Evolutionary conservation across 2,329 filamentous ascomycete species (phyloP).

Genomic region (Talaromyces sp.): DNA sequence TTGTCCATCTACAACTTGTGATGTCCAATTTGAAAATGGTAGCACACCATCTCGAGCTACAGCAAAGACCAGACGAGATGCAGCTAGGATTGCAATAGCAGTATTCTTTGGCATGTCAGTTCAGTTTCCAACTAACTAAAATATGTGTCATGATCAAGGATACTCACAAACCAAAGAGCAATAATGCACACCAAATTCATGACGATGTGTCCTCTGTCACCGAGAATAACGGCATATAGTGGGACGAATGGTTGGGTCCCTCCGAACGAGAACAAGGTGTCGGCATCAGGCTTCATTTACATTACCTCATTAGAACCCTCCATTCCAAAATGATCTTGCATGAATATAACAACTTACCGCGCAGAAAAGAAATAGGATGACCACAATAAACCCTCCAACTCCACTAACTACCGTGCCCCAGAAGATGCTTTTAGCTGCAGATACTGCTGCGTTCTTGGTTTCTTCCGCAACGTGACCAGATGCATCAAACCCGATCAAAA

Average conservation of each 20-base stretch:
- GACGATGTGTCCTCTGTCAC: neutral
- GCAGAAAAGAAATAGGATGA: neutral
- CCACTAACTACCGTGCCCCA: neutral
- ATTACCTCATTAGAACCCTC: neutral
- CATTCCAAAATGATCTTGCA: neutral
- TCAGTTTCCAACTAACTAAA: neutral
- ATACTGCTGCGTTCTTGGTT: neutral
- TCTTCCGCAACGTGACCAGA: neutral
- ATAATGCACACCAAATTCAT: neutral
- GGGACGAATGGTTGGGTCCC: neutral
- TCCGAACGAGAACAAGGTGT: neutral
- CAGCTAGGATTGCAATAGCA: constrained; percentile 58
- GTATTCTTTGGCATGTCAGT: constrained; percentile 47
- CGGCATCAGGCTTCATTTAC: neutral
- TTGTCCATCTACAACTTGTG: constrained; percentile 24
- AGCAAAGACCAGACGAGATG: constrained; percentile 60
- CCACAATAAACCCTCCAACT: neutral
- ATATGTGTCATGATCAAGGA: neutral
- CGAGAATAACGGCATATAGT: neutral
- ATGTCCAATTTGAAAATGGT: constrained; percentile 58
- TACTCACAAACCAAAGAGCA: neutral
- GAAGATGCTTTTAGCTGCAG: neutral
- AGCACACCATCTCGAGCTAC: constrained; percentile 61
- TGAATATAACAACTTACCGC: neutral
- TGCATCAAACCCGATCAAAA: neutral